Conservation (phyloP, 2,329 filamentous ascomycete species). For the Colletotrichum sansevieriae region DNA sequence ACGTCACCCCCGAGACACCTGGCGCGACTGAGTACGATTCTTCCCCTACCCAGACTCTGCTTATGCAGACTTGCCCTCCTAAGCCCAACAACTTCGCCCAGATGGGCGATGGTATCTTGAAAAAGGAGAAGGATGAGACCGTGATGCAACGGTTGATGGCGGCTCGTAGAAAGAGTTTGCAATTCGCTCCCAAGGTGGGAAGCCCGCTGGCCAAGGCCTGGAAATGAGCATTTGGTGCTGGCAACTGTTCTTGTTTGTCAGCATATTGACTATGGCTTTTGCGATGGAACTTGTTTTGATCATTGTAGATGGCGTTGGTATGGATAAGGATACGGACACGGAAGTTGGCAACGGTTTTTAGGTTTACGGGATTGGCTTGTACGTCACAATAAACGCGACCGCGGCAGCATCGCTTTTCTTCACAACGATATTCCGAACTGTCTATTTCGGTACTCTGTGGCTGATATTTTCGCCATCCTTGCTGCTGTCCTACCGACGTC, state of each 20-base stretch:
- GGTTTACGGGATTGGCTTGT: conserved; percentile 31
- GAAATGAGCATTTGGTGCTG: conserved; percentile 47
- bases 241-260: neutral
- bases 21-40: conserved; percentile 51
- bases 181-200: conserved; percentile 80
- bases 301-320: conserved; percentile 26
- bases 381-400: conserved; percentile 28
- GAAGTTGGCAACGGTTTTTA: conserved; percentile 25
- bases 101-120: conserved; percentile 60
- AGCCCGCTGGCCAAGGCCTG: conserved; percentile 76
- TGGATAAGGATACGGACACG: conserved; percentile 17
- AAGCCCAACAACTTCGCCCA: conserved; percentile 57
- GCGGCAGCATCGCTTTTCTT: conserved; percentile 17
- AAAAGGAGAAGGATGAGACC: conserved; percentile 65
- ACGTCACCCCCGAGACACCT: conserved; percentile 61
- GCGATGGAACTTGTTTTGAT: conserved; percentile 10
- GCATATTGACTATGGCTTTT: neutral
- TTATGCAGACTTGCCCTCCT: conserved; percentile 68
- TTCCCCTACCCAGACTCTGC: conserved; percentile 54
- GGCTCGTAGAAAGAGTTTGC: conserved; percentile 81
- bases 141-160: conserved; percentile 76
- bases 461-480: too few relatives aligned
- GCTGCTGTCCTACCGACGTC: too few relatives aligned
- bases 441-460: neutral
- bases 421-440: conserved; percentile 18